phyloP scores from a whole-genome alignment of 306 rosid species.

The Mimosa pudica region DNA sequence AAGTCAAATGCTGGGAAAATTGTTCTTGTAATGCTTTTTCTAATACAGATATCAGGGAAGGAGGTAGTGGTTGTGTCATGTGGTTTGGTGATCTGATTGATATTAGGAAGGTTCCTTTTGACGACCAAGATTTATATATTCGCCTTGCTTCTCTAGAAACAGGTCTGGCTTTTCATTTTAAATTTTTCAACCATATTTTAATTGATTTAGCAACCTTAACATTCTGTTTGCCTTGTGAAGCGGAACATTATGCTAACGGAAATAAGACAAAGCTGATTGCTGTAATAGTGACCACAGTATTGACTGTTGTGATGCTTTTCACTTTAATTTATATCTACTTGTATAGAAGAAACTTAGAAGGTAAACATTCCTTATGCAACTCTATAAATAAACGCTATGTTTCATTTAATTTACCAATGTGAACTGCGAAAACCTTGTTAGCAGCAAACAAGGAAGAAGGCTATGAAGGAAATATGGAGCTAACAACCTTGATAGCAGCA shows the following conservation, averaged over 20 bases:
- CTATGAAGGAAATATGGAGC: background rate
- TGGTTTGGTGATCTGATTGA: slow-evolving; percentile 48
- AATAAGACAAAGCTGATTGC: background rate
- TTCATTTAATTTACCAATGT: background rate
- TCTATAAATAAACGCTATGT: background rate
- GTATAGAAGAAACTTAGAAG: background rate
- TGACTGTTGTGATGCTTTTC: background rate
- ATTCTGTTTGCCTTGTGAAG: background rate
- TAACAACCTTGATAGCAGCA: background rate
- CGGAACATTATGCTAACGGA: background rate
- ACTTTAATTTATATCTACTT: background rate
- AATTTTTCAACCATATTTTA: background rate
- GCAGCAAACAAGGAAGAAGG: background rate
- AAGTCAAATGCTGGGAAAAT: slow-evolving; percentile 14
- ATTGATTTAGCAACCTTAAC: background rate
- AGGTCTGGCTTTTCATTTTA: background rate
- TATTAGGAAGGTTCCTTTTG: background rate
- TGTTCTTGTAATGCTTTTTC: slow-evolving; percentile 41
- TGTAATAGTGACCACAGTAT: background rate
- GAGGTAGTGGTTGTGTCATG: slow-evolving; percentile 39
- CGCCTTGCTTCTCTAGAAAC: slow-evolving; percentile 34
- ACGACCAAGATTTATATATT: slow-evolving; percentile 38
- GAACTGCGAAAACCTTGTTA: background rate
- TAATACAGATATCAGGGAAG: slow-evolving; percentile 23
- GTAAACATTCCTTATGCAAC: background rate